phyloP scores from a whole-genome alignment of 306 rosid species.

The Citrullus amarus region DNA sequence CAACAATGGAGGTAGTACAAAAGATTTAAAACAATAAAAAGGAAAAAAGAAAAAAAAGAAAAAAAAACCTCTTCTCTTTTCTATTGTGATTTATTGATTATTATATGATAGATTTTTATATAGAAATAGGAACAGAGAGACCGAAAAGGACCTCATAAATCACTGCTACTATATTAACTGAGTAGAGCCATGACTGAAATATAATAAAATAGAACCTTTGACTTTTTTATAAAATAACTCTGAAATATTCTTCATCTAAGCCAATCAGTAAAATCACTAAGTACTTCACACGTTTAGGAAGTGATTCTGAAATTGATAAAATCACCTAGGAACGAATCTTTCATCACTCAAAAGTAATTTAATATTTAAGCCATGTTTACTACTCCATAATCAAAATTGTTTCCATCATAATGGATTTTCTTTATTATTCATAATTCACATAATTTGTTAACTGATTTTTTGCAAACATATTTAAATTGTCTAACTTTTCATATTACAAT shows the following conservation, averaged over 20 bases:
- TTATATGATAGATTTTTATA: not conserved
- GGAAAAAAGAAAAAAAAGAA: no score
- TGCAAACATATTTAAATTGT: no score
- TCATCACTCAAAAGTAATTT: no score
- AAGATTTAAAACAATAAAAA: not conserved
- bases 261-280: not conserved
- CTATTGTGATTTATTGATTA: not conserved
- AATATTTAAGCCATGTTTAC: no score
- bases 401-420: no score
- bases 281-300: no score
- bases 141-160: not conserved
- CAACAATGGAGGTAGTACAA: not conserved
- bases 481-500: no score
- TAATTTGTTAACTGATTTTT: no score
- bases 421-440: no score
- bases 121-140: not conserved
- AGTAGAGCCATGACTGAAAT: not conserved
- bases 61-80: not conserved
- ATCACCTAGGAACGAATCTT: no score
- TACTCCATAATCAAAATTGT: no score
- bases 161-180: not conserved
- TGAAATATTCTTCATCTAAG: not conserved
- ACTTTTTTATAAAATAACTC: not conserved
- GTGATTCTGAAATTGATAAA: no score
- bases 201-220: not conserved